Percentiles rank a stretch among this genome's conserved stretches.
Evolutionary conservation across 305 asterid species (phyloP).

Genomic region (Coffea humblotiana): DNA sequence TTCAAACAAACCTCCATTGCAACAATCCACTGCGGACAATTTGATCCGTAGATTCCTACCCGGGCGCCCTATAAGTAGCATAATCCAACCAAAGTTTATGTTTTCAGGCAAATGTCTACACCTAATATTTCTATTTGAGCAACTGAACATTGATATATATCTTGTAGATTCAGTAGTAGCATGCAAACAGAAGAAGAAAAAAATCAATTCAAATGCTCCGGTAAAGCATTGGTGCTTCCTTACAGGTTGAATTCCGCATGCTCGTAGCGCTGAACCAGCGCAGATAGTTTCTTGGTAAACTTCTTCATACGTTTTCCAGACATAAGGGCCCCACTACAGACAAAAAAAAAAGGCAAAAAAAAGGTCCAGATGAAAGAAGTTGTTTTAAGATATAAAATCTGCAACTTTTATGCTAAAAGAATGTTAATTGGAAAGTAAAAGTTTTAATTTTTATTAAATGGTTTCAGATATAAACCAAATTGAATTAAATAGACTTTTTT

Average conservation of each 20-base stretch:
- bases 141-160: too few species aligned
- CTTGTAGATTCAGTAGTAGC: too few species aligned
- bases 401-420: too few species aligned
- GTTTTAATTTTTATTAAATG: too few species aligned
- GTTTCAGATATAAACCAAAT: too few species aligned
- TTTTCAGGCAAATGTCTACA: too few species aligned
- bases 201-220: not conserved
- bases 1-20: conserved; percentile 74
- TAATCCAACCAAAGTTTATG: not conserved
- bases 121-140: not conserved
- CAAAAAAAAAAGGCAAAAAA: not conserved
- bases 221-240: conserved; percentile 21
- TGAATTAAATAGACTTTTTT: too few species aligned
- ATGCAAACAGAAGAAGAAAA: not conserved
- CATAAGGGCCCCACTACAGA: conserved; percentile 78
- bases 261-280: conserved; percentile 75
- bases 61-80: conserved; percentile 59
- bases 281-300: conserved; percentile 64
- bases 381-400: too few species aligned
- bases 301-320: conserved; percentile 81
- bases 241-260: conserved; percentile 74
- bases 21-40: conserved; percentile 98
- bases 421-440: too few species aligned
- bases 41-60: conserved; percentile 83
- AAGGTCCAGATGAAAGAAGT: too few species aligned